Evolutionary conservation across 164 flowering plant species (phyloP).

Genomic region (Umbellularia californica): DNA sequence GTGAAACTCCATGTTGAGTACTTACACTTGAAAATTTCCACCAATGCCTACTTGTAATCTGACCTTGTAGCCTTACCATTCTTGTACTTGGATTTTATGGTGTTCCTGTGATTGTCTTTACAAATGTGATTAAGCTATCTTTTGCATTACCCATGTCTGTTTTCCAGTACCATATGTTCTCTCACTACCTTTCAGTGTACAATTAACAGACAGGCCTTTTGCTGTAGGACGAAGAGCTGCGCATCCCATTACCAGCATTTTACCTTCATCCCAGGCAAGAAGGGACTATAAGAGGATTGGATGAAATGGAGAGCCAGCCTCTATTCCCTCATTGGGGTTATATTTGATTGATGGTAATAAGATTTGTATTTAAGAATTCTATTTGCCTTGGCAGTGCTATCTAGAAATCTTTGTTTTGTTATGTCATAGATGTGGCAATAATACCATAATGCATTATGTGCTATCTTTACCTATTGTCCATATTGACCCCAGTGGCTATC

Average conservation of each 20-base stretch:
- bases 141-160: too few species aligned
- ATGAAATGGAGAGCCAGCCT: slow-evolving; percentile 19
- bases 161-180: neutral
- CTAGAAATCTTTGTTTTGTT: slow-evolving; percentile 17
- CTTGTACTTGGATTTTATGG: too few species aligned
- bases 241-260: slow-evolving; percentile 44
- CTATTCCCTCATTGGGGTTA: slow-evolving; percentile 7
- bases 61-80: too few species aligned
- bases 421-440: slow-evolving; percentile 12
- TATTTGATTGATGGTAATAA: slow-evolving; percentile 27
- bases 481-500: neutral
- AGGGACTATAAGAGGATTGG: slow-evolving; percentile 64
- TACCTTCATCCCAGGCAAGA: slow-evolving; percentile 62
- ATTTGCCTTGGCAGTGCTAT: slow-evolving; percentile 19
- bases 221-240: slow-evolving; percentile 62
- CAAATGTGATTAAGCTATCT: too few species aligned
- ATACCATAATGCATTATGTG: too few species aligned
- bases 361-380: slow-evolving; percentile 23
- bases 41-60: too few species aligned
- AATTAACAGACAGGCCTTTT: slow-evolving; percentile 21
- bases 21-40: too few species aligned
- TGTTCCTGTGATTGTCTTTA: too few species aligned
- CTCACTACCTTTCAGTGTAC: neutral
- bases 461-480: neutral
- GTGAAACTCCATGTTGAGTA: too few species aligned